These are phyloP conservation scores for Hippophae rhamnoides DNA, from an alignment of 306 rosid species.

Conservation along the genomic window DNA sequence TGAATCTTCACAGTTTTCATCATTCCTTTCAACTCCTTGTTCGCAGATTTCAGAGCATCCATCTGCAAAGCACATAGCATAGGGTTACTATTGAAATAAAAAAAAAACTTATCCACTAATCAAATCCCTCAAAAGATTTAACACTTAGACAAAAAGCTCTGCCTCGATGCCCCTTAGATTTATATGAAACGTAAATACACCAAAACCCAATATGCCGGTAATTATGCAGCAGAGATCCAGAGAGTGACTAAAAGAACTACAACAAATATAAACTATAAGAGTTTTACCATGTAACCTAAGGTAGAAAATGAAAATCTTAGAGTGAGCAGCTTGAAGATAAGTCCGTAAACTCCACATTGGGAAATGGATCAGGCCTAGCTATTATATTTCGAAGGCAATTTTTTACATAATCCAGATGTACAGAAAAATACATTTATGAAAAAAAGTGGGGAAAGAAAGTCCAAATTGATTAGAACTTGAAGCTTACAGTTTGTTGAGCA, in stretches of 20 bases:
- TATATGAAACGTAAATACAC: conserved; percentile 64
- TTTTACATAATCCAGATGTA: too few relatives aligned
- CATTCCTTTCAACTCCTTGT: conserved; percentile 96
- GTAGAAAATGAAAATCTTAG: too few relatives aligned
- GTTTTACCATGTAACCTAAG: too few relatives aligned
- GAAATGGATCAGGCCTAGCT: not conserved
- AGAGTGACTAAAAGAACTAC: conserved; percentile 4
- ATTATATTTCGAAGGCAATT: not conserved
- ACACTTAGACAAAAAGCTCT: conserved; percentile 55
- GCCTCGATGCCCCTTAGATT: conserved; percentile 62
- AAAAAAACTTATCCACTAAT: conserved; percentile 1
- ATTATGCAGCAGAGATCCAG: conserved; percentile 27
- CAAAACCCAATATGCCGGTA: conserved; percentile 36
- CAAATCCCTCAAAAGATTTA: conserved; percentile 12
- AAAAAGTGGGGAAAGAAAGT: not conserved
- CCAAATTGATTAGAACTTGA: not conserved
- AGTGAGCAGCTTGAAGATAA: too few relatives aligned
- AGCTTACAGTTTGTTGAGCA: conserved; percentile 83
- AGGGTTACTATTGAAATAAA: conserved; percentile 6
- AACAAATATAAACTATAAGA: too few relatives aligned
- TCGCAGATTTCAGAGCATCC: conserved; percentile 90
- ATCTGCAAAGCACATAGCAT: conserved; percentile 40
- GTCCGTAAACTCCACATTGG: not conserved
- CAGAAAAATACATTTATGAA: not conserved
- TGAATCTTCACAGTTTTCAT: conserved; percentile 98